phyloP scores from a whole-genome alignment of 495 filamentous ascomycete genomes.

The Xylaria grammica region DNA sequence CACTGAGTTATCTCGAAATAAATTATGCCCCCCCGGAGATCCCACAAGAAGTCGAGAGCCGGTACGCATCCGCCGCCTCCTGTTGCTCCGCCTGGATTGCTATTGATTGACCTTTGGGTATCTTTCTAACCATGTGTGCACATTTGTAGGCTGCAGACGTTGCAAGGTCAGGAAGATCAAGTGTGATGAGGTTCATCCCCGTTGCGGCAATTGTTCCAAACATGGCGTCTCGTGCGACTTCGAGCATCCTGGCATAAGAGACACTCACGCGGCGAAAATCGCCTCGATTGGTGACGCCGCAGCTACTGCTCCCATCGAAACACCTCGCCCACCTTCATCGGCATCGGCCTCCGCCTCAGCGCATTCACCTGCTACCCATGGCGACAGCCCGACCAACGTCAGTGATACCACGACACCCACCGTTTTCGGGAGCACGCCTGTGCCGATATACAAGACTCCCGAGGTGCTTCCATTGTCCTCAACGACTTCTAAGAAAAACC shows the following conservation, averaged over 20 bases:
- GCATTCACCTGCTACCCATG: conserved; percentile 34
- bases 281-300: conserved; percentile 15
- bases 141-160: conserved; percentile 51
- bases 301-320: conserved; percentile 24
- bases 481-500: conserved; percentile 45
- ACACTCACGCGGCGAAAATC: conserved; percentile 32
- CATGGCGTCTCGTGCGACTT: conserved; percentile 69
- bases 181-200: conserved; percentile 68
- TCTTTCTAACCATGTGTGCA: neutral
- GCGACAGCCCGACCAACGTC: conserved; percentile 35
- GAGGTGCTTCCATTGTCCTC: conserved; percentile 41
- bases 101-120: conserved; percentile 1
- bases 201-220: conserved; percentile 66
- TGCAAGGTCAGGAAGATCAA: conserved; percentile 70
- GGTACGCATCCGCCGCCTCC: conserved; percentile 29
- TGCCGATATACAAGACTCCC: conserved; percentile 44
- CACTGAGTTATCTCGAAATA: neutral
- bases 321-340: conserved; percentile 37
- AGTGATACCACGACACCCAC: conserved; percentile 36
- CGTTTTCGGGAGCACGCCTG: conserved; percentile 28
- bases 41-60: conserved; percentile 67
- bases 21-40: conserved; percentile 61
- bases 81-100: neutral
- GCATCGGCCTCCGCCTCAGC: conserved; percentile 35
- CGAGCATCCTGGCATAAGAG: conserved; percentile 50